phyloP scores from a whole-genome alignment of 441 rosid genomes.

The Rhodomyrtus psidioides region DNA sequence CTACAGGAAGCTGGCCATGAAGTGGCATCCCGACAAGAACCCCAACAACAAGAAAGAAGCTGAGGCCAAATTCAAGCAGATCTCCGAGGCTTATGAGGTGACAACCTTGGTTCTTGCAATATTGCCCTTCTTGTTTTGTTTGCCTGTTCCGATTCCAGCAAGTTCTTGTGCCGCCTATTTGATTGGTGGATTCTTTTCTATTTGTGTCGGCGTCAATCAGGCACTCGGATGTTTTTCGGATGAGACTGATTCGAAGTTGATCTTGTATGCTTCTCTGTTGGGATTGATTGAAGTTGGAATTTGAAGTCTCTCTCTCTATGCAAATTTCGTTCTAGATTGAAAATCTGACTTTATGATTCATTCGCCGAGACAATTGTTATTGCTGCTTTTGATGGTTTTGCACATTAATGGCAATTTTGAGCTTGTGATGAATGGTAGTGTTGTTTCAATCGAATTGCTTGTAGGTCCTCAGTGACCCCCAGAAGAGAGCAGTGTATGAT shows the following conservation, averaged over 20 bases:
- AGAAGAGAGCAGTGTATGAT: slow-evolving; percentile 68
- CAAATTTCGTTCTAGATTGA: neutral
- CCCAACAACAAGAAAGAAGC: slow-evolving; percentile 72
- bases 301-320: neutral
- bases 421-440: neutral
- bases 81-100: slow-evolving; percentile 85
- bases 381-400: neutral
- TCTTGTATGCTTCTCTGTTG: neutral
- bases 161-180: neutral
- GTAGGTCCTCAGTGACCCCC: slow-evolving; percentile 82
- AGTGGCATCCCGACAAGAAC: slow-evolving; percentile 88
- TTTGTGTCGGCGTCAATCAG: neutral
- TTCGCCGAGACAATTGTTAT: neutral
- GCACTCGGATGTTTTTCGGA: no score
- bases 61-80: slow-evolving; percentile 79
- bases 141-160: neutral
- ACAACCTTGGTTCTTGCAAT: neutral
- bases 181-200: neutral
- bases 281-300: neutral
- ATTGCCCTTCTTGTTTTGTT: neutral
- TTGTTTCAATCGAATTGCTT: neutral
- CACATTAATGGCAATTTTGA: neutral
- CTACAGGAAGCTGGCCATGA: slow-evolving; percentile 77
- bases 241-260: neutral
- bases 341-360: neutral